phyloP scores from a whole-genome alignment of 1,284 basidiomycete genomes.

The Mycena citricolor region DNA sequence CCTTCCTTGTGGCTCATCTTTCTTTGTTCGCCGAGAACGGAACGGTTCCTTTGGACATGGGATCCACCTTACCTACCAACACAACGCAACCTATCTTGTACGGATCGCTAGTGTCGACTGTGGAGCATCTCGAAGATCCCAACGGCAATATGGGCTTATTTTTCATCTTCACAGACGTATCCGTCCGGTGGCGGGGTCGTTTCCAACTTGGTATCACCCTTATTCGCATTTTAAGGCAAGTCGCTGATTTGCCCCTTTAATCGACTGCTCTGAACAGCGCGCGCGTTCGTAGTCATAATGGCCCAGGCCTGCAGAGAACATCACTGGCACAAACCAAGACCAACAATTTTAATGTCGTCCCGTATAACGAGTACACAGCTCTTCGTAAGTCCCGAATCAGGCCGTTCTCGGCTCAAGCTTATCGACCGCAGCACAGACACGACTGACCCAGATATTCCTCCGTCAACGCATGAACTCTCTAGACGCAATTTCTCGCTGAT shows the following conservation, averaged over 20 bases:
- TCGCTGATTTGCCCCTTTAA: conserved; percentile 26
- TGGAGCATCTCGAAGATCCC: conserved; percentile 74
- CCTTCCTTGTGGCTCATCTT: conserved; percentile 80
- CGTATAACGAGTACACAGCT: conserved; percentile 72
- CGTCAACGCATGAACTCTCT: conserved; percentile 61
- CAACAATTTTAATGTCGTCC: conserved; percentile 73
- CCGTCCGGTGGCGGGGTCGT: conserved; percentile 72
- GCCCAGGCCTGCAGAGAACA: conserved; percentile 52
- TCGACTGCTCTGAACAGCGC: background rate
- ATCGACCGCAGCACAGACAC: conserved; percentile 47
- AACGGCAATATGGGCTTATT: conserved; percentile 78
- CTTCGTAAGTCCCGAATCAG: conserved; percentile 49
- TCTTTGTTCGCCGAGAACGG: conserved; percentile 70
- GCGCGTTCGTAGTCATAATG: conserved; percentile 22
- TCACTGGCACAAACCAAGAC: conserved; percentile 71
- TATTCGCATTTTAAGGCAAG: conserved; percentile 76
- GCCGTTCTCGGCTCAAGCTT: conserved; percentile 20
- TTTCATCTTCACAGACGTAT: conserved; percentile 89
- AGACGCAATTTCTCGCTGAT: too few species aligned
- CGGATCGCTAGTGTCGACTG: conserved; percentile 80
- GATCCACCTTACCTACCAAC: conserved; percentile 38
- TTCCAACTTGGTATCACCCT: conserved; percentile 78
- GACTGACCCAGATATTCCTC: conserved; percentile 66
- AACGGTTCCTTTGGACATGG: conserved; percentile 54
- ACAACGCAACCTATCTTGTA: conserved; percentile 66